Evolutionary conservation across 129 eudicot species (phyloP), one percentile per base, ranked within the genome.

Genomic region (Flaveria robusta): DNA sequence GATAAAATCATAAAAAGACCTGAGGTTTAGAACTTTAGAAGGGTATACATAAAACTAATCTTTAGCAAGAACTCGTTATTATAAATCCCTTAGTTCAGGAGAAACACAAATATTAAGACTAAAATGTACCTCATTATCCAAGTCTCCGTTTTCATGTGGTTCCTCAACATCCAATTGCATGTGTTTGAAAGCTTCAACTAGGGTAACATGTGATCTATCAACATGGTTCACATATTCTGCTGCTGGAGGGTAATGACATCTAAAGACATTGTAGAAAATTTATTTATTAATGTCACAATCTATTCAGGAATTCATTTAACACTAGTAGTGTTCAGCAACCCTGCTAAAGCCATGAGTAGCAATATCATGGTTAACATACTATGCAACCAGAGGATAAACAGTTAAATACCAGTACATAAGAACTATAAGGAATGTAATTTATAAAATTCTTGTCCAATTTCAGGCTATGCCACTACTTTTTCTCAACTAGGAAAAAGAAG

Each of bases 191-290:
- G 81, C 88, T 68, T 93, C 98, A 22, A 93, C 98, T 54, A 93
- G 87, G 77, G 85, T 87, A 22, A 84, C 83, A 70, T 84, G 84
- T 75, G 92, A 87, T 85, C 90, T 93, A 41, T 87, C 91, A 67
- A 86, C 86, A 89, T 88, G 81, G 31, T 88, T 85, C 27, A 90
- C 71, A 81, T 93, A 93, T 69, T 90, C 97, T 7, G 74, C 75
- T 68, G 98, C 98, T 34, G 96, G 92, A 72, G 98, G 92, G 81
- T 86, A 93, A 20, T 59, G 74, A 58, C 82, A 84, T 95, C 98
- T 93, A 71, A 65, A 89, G 49, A 29, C 45, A 43, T 37, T 56
- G 60, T 26, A 63, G 20, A 46, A 66, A 51, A 12, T 45, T 43
- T 50, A 51, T 72, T 41, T 49, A 24, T 58, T 54, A 50, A 50